Conservation (phyloP, 2,329 filamentous ascomycete species). For the Penicillium thymicola region DNA sequence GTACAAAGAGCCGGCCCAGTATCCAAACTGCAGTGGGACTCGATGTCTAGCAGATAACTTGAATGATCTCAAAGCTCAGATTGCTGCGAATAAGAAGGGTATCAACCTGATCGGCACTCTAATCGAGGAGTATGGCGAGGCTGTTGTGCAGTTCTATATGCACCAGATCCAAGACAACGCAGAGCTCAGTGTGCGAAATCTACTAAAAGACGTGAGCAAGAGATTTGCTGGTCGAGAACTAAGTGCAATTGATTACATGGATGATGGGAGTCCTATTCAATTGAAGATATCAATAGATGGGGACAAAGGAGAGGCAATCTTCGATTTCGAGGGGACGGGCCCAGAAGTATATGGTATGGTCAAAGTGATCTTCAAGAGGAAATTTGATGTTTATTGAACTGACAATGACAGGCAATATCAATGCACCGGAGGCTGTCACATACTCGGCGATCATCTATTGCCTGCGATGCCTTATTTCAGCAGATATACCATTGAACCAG, state of each 20-base stretch:
- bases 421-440: constrained; percentile 73
- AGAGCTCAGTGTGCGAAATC: constrained; percentile 65
- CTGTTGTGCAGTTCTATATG: constrained; percentile 77
- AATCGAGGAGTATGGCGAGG: constrained; percentile 68
- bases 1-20: constrained; percentile 65
- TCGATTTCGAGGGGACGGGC: constrained; percentile 74
- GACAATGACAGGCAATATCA: constrained; percentile 58
- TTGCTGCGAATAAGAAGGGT: constrained; percentile 78
- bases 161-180: constrained; percentile 73
- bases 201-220: constrained; percentile 65
- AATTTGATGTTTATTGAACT: background rate
- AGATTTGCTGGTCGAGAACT: constrained; percentile 62
- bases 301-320: constrained; percentile 65
- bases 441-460: constrained; percentile 81
- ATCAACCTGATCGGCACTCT: constrained; percentile 68
- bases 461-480: constrained; percentile 68
- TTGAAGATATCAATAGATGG: constrained; percentile 69
- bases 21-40: constrained; percentile 71
- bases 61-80: constrained; percentile 77
- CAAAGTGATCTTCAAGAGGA: no score
- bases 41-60: constrained; percentile 74
- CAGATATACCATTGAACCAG: constrained; percentile 79
- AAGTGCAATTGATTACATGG: constrained; percentile 72
- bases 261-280: constrained; percentile 74
- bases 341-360: constrained; percentile 55